Evolutionary conservation across 1,284 basidiomycete species (phyloP), one percentile per base, ranked within the genome.

Genomic region (Cutaneotrichosporon sp.): DNA sequence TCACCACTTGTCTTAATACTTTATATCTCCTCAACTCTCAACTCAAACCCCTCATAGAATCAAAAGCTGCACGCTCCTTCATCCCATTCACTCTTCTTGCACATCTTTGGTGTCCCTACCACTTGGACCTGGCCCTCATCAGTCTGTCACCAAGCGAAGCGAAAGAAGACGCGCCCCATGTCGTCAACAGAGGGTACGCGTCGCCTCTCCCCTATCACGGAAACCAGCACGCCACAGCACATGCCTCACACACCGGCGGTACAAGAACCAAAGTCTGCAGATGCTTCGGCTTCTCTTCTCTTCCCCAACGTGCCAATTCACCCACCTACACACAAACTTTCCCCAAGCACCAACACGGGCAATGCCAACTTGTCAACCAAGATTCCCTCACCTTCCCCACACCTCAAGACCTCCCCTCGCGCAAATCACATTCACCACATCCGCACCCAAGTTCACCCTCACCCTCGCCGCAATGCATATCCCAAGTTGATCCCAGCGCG

Each of bases 181-280:
- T 30, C 59, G 50, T 52, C 36, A n/a, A 36, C 34, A 36, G 53
- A 56, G 16, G 52, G 18, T n/a, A 13, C 38, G 9, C 22, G 22
- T 18, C 65, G 73, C 14, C 68, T 76, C 16, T 73, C 75, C 4
- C 73, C 75, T 26, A 75, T 76, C 64, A 76, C 72, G 10, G 75
- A 76, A 53, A 67, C 69, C 58, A 72, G 69, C 13, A 70, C 73
- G 18, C 50, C 36, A 30, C 51, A 16, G 51, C 51, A 53, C 59
- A 60, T 51, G 38, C 22, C 26, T 22, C 11, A 10, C 38, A 40
- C 49, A 34, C 49, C 34, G 9, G 36, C 26, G 22, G 10, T 22
- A 14, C 38, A 5, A 26, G 5, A 38, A 42, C 55, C n/a, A 42
- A 13, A 42, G 11, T 13, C 34, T 18, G 40, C 40, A 9, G 40